phyloP scores from a whole-genome alignment of 768 basidiomycete species.

The Dentipellis sp. region DNA sequence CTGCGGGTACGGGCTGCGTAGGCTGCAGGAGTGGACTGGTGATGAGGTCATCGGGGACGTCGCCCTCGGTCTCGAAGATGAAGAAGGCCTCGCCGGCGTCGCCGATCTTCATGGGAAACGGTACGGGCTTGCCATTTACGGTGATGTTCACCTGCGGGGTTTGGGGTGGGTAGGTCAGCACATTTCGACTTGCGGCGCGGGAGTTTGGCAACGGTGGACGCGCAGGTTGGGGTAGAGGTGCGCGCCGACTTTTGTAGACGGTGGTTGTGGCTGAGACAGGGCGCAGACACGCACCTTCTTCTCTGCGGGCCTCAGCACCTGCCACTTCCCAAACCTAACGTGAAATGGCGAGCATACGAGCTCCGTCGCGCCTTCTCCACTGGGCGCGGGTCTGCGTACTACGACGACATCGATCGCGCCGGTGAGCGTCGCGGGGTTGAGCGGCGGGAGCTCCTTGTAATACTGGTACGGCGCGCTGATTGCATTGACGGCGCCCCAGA shows the following conservation, averaged over 20 bases:
- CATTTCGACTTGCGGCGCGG: background rate
- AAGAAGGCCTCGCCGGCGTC: constrained; percentile 99
- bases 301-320: constrained; percentile 87
- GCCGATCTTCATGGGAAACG: constrained; percentile 97
- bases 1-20: constrained; percentile 31
- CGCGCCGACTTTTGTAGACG: background rate
- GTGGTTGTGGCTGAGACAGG: background rate
- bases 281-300: constrained; percentile 58
- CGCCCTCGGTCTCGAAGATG: constrained; percentile 93
- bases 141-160: constrained; percentile 68
- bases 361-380: constrained; percentile 42
- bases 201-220: background rate
- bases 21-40: constrained; percentile 85
- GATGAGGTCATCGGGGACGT: constrained; percentile 87
- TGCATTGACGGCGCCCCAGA: constrained; percentile 77
- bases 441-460: constrained; percentile 75
- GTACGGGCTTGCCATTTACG: constrained; percentile 79
- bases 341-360: constrained; percentile 94
- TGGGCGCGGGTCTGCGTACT: constrained; percentile 59
- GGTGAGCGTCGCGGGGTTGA: constrained; percentile 94
- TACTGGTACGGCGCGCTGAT: constrained; percentile 85
- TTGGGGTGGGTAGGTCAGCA: no score
- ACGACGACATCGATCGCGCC: constrained; percentile 99
- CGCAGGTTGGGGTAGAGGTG: background rate
- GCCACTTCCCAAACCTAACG: constrained; percentile 95